A percentile compares a stretch with the other conserved stretches of the same genome.
These are phyloP conservation scores for Rhodotorula graminis DNA, from an alignment of 768 basidiomycete species.

Conservation along the genomic window DNA sequence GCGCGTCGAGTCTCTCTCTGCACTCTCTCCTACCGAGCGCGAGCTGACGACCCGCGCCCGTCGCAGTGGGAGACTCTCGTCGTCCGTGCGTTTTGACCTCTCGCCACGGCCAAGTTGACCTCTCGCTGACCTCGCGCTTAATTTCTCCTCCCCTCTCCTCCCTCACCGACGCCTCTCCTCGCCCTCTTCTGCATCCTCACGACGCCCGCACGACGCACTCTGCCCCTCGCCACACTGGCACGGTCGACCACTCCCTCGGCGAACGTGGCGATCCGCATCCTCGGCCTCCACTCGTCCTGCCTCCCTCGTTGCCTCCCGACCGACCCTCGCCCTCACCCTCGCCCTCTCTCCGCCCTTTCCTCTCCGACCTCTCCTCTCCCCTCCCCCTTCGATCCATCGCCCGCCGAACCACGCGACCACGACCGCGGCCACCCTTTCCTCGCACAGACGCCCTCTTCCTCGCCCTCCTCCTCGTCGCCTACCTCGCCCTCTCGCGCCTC, in stretches of 20 bases:
- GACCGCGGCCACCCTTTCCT: too few species aligned
- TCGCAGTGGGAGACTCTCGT: slow-evolving; percentile 4
- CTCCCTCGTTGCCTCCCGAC: too few species aligned
- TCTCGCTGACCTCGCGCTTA: background rate
- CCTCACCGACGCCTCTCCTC: too few species aligned
- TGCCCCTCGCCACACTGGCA: background rate
- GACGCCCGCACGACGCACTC: too few species aligned
- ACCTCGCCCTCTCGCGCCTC: slow-evolving; percentile 14
- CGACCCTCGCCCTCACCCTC: too few species aligned
- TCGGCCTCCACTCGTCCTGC: too few species aligned
- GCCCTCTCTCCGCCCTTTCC: background rate
- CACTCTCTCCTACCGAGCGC: background rate
- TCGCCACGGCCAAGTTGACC: background rate
- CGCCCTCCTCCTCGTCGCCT: background rate
- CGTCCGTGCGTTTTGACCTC: background rate
- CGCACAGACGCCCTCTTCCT: slow-evolving; percentile 1
- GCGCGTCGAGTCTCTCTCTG: background rate
- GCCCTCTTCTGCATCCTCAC: too few species aligned
- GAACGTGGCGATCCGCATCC: too few species aligned
- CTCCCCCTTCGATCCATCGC: too few species aligned
- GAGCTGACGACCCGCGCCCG: background rate
- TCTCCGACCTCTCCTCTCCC: background rate
- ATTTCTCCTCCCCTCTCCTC: background rate
- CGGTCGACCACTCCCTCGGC: background rate
- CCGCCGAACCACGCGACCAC: background rate